Base-by-base conservation (phyloP, 257 asterid genomes). In the Nicotiana tabacum region DNA sequence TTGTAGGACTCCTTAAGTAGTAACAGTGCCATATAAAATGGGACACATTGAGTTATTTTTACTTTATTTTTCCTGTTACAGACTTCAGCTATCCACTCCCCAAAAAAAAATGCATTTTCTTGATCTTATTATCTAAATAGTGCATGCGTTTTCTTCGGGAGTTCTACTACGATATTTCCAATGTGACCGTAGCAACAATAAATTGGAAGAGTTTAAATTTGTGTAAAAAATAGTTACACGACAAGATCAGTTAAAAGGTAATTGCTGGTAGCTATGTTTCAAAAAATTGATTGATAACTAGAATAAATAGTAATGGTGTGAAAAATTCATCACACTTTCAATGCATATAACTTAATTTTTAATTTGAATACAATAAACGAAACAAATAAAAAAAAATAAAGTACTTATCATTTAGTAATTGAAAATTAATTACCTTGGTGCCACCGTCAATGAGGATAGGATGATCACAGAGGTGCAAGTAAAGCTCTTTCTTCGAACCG, bases 361-460 rank as follows among this genome's bases (percentile, higher is more conserved):
- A 43, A 43, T 1, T 1, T 43, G 48, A 43, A 43, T 43, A 43
- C 48, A 10, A 53, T 16, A 53, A 4, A 17, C 15, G 5, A 10
- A 53, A 53, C 2, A 48, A 53, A 53, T 11, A 53, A 2, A 13
- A 12, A 72, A 21, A 39, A 33, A 0, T 1, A 27, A 29, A 29
- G 30, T 29, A 29, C 30, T 29, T 29, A 21, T 16, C 27, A 57
- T 16, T 46, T 13, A 29, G 30, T 29, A 74, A 72, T 2, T 46
- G 48, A 10, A 1, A 72, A 48, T 46, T 46, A 15, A 60, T 30
- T 69, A 91, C 98, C 99, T 91, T 92, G 84, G 85, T 85, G 35
- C 92, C 94, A n/a, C 39, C 84, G 82, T 92, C 99, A 66, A 95
- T 88, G 61, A 92, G 81, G 82, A 95, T 67, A 1, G 97, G 97